Base-by-base conservation (phyloP, 257 asterid genomes). In the Solanum chiquidenum region DNA sequence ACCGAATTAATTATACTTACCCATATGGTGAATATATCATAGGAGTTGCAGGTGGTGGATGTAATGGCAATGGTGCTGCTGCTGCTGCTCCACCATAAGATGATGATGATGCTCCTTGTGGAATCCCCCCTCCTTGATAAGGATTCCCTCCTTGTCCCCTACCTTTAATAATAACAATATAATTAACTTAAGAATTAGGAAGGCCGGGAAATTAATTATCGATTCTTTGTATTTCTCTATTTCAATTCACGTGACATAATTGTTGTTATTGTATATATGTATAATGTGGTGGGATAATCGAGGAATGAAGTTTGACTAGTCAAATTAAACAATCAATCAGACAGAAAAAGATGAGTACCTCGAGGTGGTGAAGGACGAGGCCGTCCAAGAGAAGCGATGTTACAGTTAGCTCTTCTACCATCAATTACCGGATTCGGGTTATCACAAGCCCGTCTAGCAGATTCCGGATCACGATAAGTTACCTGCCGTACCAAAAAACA, bases 331-430 rank as follows among this genome's bases (percentile, higher is more conserved):
- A 80, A 80, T 9, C 6, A 80, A 31, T 2, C 42, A 80, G 66
- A 82, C 64, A 55, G 64, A 18, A 82, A 44, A 46, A 16, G 85
- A 29, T 18, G n/a, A 18, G 37, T 74, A 93, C 96, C 96, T 87
- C 95, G 89, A 79, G 95, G 95, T 1, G 98, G 98, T 34, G 99
- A 95, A 31, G 99, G 99, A 2, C 98, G 93, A 9, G 99, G 98
- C 34, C 99, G 93, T 7, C 99, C 99, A 42, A 96, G 88, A 4
- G 99, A 96, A 23, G 99, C 99, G 58, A 97, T 93, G 73, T 97
- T 97, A 84, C 99, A 97, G 83, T 97, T 97, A 80, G 99, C 98
- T 88, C 98, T 92, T 87, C 99, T 92, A 3, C 99, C 99, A 69
- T 95, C 98, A 83, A 97, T 97, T 86, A 94, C 92, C 5, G 99